A percentile compares a stretch with the other conserved stretches of the same genome.
Conservation (phyloP, 1,284 basidiomycete genomes). For the Lentinula novae-zelandiae region DNA sequence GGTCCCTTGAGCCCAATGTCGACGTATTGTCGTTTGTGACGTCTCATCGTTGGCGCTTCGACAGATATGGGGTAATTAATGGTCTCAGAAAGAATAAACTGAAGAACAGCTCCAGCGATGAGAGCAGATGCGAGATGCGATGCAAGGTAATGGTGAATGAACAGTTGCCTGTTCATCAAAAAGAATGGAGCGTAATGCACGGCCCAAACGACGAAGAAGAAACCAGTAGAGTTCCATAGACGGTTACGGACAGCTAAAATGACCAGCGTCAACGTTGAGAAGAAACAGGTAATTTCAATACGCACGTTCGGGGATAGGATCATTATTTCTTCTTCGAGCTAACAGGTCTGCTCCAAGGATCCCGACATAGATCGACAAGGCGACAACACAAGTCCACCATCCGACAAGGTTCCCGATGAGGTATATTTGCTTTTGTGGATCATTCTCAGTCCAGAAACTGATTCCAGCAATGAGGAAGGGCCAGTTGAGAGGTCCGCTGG, state of each 20-base stretch:
- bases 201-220: conserved; percentile 93
- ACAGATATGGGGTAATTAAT: conserved; percentile 91
- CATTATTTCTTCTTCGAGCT: conserved; percentile 79
- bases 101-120: conserved; percentile 88
- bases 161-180: conserved; percentile 95
- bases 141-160: conserved; percentile 97
- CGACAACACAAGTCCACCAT: conserved; percentile 93
- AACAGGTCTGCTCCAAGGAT: conserved; percentile 87
- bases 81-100: conserved; percentile 88
- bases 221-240: conserved; percentile 91
- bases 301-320: conserved; percentile 85
- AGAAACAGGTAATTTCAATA: conserved; percentile 19
- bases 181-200: conserved; percentile 98
- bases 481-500: conserved; percentile 94
- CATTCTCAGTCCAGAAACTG: conserved; percentile 94
- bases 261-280: conserved; percentile 10
- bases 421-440: conserved; percentile 90
- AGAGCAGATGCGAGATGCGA: conserved; percentile 90
- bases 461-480: conserved; percentile 95
- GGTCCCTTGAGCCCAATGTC: conserved; percentile 71
- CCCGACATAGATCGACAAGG: conserved; percentile 85
- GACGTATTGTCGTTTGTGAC: conserved; percentile 61
- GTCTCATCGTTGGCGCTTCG: conserved; percentile 56
- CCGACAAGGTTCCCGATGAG: conserved; percentile 91
- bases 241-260: conserved; percentile 80